phyloP scores from a whole-genome alignment of 1,139 yeast species.

The Zhuliangozyma blackwelliae region DNA sequence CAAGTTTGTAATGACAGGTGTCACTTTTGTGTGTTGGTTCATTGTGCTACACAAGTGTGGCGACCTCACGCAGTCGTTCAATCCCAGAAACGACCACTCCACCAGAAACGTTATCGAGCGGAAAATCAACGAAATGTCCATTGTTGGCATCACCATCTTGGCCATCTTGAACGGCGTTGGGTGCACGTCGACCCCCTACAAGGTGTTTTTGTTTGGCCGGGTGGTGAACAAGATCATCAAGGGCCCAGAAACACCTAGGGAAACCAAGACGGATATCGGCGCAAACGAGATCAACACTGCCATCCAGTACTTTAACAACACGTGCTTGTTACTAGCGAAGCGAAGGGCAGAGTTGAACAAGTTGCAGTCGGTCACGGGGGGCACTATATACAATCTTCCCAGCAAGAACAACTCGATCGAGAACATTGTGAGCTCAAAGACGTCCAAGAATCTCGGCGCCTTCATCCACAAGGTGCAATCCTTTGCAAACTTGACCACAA shows the following conservation, averaged over 20 bases:
- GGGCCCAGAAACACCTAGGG: neutral
- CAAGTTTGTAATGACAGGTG: neutral
- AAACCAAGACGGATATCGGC: constrained; percentile 7
- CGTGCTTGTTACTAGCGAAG: constrained; percentile 29
- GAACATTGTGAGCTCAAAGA: constrained; percentile 6
- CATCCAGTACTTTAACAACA: constrained; percentile 37
- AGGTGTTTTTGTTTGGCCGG: constrained; percentile 12
- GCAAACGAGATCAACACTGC: constrained; percentile 25
- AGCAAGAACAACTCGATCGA: constrained; percentile 11
- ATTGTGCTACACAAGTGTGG: constrained; percentile 34
- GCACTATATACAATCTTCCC: constrained; percentile 24
- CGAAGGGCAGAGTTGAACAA: constrained; percentile 30
- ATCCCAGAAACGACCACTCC: constrained; percentile 12
- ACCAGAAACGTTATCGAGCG: constrained; percentile 22
- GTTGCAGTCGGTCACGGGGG: constrained; percentile 19
- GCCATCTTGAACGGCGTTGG: constrained; percentile 74
- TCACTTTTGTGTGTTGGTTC: constrained; percentile 28
- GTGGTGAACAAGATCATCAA: constrained; percentile 1
- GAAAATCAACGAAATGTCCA: constrained; percentile 57
- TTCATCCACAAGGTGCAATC: constrained; percentile 40
- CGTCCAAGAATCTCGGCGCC: constrained; percentile 7
- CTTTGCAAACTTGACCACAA: constrained; percentile 31
- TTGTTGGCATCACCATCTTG: constrained; percentile 69
- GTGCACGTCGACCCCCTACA: constrained; percentile 60
- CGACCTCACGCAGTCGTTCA: constrained; percentile 27